Conservation (phyloP, 805 yeast genomes). For the Novakomyces olei region DNA sequence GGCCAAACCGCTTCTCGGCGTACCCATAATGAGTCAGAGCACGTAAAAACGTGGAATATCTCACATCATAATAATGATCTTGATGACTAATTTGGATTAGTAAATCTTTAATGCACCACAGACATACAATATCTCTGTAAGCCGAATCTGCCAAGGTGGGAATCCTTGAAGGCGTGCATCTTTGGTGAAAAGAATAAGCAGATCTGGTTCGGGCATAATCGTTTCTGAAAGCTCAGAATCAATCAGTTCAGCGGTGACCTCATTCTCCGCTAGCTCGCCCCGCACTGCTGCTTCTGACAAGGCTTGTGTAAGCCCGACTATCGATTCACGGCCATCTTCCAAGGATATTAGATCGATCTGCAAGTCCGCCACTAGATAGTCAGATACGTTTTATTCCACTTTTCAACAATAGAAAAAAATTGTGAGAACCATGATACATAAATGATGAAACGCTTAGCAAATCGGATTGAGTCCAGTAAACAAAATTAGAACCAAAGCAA, state of each 20-base stretch:
- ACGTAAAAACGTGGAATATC: conserved; percentile 55
- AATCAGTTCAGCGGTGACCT: conserved; percentile 51
- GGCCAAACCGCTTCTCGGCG: conserved; percentile 4
- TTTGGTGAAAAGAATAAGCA: conserved; percentile 70
- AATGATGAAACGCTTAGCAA: too few species aligned
- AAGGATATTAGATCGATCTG: conserved; percentile 44
- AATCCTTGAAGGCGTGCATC: conserved; percentile 71
- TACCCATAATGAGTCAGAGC: conserved; percentile 9
- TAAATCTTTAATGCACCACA: too few species aligned
- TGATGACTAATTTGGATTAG: too few species aligned
- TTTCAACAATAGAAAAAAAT: too few species aligned
- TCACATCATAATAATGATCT: conserved; percentile 61
- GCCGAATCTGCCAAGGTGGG: conserved; percentile 94
- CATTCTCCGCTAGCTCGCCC: conserved; percentile 37
- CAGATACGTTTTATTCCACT: too few species aligned
- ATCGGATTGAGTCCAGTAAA: too few species aligned
- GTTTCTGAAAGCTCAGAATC: conserved; percentile 34
- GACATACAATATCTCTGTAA: conserved; percentile 80
- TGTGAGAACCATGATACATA: too few species aligned
- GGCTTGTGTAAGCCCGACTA: conserved; percentile 69
- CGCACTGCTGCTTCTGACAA: conserved; percentile 52
- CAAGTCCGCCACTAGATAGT: too few species aligned
- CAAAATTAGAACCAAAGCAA: too few species aligned
- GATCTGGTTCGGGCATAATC: conserved; percentile 84
- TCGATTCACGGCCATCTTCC: conserved; percentile 73